Evolutionary conservation across 164 flowering plant species (phyloP).

Genomic region (Vitis rupestris): DNA sequence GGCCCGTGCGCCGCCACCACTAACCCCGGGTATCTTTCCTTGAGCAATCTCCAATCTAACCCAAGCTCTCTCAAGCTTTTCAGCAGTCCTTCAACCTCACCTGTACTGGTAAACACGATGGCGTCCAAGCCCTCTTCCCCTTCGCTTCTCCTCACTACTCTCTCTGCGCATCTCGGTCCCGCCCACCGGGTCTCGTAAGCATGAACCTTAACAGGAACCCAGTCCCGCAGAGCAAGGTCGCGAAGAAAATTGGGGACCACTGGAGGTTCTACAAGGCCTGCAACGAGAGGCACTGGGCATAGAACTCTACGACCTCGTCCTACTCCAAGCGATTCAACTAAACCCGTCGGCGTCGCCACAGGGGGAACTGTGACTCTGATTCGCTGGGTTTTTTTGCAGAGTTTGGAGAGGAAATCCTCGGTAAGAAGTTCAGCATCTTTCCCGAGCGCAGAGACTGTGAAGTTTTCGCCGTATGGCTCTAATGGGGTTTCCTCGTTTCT

Average conservation of each 20-base stretch:
- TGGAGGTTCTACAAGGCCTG: slow-evolving; percentile 64
- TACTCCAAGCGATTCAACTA: slow-evolving; percentile 48
- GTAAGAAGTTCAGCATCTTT: slow-evolving; percentile 56
- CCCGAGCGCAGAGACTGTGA: slow-evolving; percentile 63
- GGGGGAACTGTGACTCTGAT: slow-evolving; percentile 47
- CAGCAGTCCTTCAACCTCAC: slow-evolving; percentile 71
- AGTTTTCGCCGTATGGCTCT: slow-evolving; percentile 29
- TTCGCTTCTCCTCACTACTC: slow-evolving; percentile 22
- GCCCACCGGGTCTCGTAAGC: slow-evolving; percentile 81
- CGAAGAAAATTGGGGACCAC: slow-evolving; percentile 59
- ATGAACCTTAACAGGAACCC: slow-evolving; percentile 51
- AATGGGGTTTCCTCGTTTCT: slow-evolving; percentile 28
- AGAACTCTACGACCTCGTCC: slow-evolving; percentile 49
- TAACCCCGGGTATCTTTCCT: slow-evolving; percentile 47
- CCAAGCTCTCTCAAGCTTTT: slow-evolving; percentile 60
- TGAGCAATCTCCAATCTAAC: slow-evolving; percentile 50
- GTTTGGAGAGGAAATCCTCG: slow-evolving; percentile 21
- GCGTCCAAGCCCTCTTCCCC: slow-evolving; percentile 41
- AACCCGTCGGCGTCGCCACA: slow-evolving; percentile 47
- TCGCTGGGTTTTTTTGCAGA: slow-evolving; percentile 35
- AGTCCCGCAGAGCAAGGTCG: slow-evolving; percentile 37
- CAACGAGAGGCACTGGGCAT: slow-evolving; percentile 68
- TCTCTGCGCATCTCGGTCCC: slow-evolving; percentile 42
- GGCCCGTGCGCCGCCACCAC: slow-evolving; percentile 87
- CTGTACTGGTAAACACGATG: slow-evolving; percentile 68